phyloP scores from a whole-genome alignment of 805 yeast species.

The Cyberlindnera meyerae region DNA sequence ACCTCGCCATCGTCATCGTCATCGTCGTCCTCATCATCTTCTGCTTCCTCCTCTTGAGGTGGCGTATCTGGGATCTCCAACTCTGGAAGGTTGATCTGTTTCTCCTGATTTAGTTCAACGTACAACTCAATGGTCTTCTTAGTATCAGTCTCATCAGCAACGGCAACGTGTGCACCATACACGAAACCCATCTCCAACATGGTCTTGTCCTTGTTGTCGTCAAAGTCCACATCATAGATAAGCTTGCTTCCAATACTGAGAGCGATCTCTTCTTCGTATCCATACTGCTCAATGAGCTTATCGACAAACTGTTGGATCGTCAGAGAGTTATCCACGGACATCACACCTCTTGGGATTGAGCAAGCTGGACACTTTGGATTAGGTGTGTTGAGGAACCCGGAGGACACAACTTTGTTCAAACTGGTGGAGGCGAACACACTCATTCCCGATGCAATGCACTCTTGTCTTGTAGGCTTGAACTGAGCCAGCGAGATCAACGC shows the following conservation, averaged over 20 bases:
- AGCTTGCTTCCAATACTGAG: constrained; percentile 53
- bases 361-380: constrained; percentile 70
- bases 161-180: constrained; percentile 58
- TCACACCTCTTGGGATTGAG: constrained; percentile 47
- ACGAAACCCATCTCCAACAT: constrained; percentile 50
- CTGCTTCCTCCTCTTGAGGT: constrained; percentile 19
- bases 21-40: constrained; percentile 21
- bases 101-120: constrained; percentile 29
- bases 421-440: constrained; percentile 51
- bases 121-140: constrained; percentile 61
- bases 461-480: constrained; percentile 30
- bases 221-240: constrained; percentile 82
- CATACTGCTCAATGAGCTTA: constrained; percentile 42
- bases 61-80: constrained; percentile 29
- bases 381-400: constrained; percentile 58
- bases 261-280: constrained; percentile 51
- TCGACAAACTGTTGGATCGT: constrained; percentile 52
- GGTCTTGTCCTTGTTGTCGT: constrained; percentile 56
- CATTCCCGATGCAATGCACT: constrained; percentile 32
- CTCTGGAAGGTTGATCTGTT: constrained; percentile 28
- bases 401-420: constrained; percentile 58
- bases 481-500: constrained; percentile 65
- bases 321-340: constrained; percentile 31
- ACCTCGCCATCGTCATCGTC: too few species aligned
- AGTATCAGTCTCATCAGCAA: constrained; percentile 77